A percentile compares a stretch with the other conserved stretches of the same genome.
Evolutionary conservation across 225 moss, liverwort and hornwort species (phyloP).

Genomic region (Rhytidiadelphus loreus): DNA sequence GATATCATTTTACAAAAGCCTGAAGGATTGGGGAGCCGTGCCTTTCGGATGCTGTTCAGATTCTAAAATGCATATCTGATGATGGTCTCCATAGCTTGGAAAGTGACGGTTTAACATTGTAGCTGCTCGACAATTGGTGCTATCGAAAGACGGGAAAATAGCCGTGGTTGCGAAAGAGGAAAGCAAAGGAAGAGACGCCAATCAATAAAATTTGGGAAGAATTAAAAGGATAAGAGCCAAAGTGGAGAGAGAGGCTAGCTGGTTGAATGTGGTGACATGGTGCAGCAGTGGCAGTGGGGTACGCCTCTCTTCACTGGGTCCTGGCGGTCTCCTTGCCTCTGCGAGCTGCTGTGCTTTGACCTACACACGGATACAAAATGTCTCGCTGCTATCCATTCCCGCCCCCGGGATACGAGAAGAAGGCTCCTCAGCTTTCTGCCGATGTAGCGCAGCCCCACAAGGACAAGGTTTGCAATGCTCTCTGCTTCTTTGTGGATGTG

Average conservation of each 20-base stretch:
- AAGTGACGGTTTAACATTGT: neutral
- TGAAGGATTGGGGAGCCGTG: neutral
- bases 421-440: constrained; percentile 63
- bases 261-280: constrained; percentile 99
- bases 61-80: neutral
- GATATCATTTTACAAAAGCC: neutral
- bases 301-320: constrained; percentile 99
- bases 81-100: neutral
- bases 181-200: neutral
- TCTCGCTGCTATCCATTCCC: constrained; percentile 99
- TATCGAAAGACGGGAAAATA: neutral
- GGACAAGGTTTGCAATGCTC: constrained; percentile 59
- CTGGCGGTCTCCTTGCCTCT: constrained; percentile 83
- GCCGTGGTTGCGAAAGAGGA: neutral
- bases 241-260: constrained; percentile 26
- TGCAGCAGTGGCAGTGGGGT: constrained; percentile 99
- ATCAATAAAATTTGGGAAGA: neutral
- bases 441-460: constrained; percentile 77
- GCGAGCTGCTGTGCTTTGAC: constrained; percentile 43
- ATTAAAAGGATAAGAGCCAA: neutral
- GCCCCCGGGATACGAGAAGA: constrained; percentile 99
- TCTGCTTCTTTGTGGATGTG: constrained; percentile 1
- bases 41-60: neutral
- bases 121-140: neutral
- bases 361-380: constrained; percentile 64